phyloP scores from a whole-genome alignment of 2,329 filamentous ascomycete genomes.

The Aspergillus sp. region DNA sequence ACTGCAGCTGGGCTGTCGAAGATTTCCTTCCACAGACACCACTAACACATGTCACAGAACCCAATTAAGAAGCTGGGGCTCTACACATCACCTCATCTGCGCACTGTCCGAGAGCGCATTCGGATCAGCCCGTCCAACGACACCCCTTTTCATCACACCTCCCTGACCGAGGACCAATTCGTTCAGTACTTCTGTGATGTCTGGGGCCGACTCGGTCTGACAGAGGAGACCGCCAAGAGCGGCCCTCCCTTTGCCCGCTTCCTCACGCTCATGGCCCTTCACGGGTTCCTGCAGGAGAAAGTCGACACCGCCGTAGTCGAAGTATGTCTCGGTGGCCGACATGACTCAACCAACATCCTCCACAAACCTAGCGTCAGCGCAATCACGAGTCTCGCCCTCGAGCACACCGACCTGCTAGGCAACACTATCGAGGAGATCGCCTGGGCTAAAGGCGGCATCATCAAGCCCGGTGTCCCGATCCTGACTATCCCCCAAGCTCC shows the following conservation, averaged over 20 bases:
- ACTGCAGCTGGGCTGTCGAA: background rate
- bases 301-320: conserved; percentile 2
- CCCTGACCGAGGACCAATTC: background rate
- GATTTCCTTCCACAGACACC: too few species aligned
- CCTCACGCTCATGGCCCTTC: background rate
- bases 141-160: background rate
- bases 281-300: background rate
- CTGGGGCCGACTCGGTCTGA: background rate
- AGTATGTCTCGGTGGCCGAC: background rate
- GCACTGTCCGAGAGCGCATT: background rate
- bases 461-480: background rate
- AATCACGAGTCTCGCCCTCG: background rate
- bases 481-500: background rate
- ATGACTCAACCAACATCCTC: background rate
- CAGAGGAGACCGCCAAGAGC: background rate
- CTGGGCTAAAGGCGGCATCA: background rate
- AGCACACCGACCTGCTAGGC: background rate
- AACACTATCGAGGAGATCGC: background rate
- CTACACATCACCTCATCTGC: background rate
- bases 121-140: background rate
- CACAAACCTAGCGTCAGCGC: background rate
- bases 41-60: background rate
- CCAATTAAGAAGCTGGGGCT: background rate
- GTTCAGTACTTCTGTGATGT: background rate
- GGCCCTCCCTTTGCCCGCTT: background rate